Conservation (phyloP, 169 alveolate genomes). For the Cryptosporidium muris region DNA sequence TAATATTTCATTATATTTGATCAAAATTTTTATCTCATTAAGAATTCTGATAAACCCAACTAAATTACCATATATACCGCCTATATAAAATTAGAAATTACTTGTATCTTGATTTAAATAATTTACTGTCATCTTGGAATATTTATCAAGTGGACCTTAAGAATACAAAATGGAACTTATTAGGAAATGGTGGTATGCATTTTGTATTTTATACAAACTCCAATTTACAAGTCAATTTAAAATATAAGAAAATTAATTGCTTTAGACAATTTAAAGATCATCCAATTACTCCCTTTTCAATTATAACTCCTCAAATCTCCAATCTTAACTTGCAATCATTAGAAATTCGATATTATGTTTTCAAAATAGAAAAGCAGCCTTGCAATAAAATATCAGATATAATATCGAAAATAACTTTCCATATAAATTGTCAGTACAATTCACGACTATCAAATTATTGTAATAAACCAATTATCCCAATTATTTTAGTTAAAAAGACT, state of each 20-base stretch:
- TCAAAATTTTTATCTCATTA: neutral
- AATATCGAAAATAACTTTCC: no score
- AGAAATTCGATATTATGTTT: no score
- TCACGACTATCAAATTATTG: no score
- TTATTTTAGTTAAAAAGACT: no score
- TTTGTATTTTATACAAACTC: slow-evolving; percentile 33
- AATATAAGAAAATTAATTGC: neutral
- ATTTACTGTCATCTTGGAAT: slow-evolving; percentile 4
- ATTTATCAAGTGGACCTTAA: slow-evolving; percentile 8
- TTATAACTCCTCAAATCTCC: no score
- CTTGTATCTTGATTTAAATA: neutral
- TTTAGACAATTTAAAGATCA: neutral
- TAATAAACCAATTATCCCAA: no score
- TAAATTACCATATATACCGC: neutral
- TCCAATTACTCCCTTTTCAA: neutral
- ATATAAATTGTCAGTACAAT: no score
- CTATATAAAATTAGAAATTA: neutral
- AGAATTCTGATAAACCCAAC: neutral
- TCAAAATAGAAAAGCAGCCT: no score
- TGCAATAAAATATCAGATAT: no score
- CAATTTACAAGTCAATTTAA: slow-evolving; percentile 3
- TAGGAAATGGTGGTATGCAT: slow-evolving; percentile 46
- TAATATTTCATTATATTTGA: neutral
- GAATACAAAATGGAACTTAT: slow-evolving; percentile 14
- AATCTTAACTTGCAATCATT: no score